Conservation (phyloP, 2,329 filamentous ascomycete genomes). For the Colletotrichum camelliae region DNA sequence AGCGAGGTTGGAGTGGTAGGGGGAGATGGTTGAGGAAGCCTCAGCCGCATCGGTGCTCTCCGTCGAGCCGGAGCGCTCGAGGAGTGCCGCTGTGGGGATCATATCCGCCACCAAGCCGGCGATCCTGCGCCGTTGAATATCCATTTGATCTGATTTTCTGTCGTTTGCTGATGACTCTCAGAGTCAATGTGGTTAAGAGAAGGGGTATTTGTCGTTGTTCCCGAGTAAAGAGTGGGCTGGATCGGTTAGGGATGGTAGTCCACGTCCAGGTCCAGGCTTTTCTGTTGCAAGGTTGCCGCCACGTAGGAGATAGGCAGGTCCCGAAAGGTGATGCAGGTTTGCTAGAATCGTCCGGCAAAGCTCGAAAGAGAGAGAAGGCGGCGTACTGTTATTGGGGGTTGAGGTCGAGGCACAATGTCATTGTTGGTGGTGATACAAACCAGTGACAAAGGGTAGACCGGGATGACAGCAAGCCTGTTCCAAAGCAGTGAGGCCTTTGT, state of each 20-base stretch:
- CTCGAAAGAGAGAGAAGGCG: not conserved
- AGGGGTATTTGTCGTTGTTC: not conserved
- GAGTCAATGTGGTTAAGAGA: not conserved
- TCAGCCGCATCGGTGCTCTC: constrained; percentile 28
- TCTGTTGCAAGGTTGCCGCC: not conserved
- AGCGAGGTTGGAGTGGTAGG: constrained; percentile 60
- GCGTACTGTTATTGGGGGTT: constrained; percentile 6
- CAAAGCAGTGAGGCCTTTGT: not conserved
- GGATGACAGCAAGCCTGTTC: constrained; percentile 10
- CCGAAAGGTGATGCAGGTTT: not conserved
- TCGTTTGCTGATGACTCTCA: constrained; percentile 1
- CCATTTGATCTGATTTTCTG: constrained; percentile 31
- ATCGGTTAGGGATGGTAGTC: not conserved
- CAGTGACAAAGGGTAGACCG: constrained; percentile 2
- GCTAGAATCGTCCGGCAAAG: constrained; percentile 9
- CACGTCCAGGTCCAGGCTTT: not conserved
- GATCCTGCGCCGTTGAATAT: constrained; percentile 32
- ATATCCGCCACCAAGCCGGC: constrained; percentile 31
- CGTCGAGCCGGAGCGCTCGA: constrained; percentile 27
- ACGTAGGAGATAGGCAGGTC: not conserved
- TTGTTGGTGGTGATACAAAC: not conserved
- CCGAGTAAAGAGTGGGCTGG: not conserved
- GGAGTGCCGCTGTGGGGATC: constrained; percentile 34
- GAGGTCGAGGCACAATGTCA: constrained; percentile 16
- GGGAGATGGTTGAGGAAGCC: constrained; percentile 54